phyloP scores from a whole-genome alignment of 2,329 filamentous ascomycete genomes.

The Xylaria sp. region DNA sequence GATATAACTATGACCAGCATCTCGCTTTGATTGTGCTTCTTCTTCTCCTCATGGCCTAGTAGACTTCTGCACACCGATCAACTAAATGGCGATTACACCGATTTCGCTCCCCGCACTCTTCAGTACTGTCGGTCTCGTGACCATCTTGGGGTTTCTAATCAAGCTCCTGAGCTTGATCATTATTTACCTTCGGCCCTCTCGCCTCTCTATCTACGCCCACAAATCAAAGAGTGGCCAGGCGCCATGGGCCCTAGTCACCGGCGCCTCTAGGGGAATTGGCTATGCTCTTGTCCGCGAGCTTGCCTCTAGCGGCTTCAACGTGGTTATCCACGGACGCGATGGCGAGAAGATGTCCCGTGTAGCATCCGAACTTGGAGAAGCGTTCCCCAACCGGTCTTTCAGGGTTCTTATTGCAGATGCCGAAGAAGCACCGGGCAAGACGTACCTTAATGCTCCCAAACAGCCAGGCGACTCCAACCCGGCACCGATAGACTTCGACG shows the following conservation, averaged over 20 bases:
- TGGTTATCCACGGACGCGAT: conserved; percentile 69
- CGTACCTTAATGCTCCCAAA: conserved; percentile 10
- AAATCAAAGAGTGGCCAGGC: too few relatives aligned
- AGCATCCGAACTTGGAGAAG: conserved; percentile 51
- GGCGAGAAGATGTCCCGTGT: conserved; percentile 58
- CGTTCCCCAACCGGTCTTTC: conserved; percentile 55
- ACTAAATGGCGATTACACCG: too few relatives aligned
- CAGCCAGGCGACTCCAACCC: background rate
- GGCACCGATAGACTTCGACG: conserved; percentile 31
- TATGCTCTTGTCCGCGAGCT: conserved; percentile 62
- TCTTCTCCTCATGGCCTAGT: too few relatives aligned
- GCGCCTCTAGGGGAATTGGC: conserved; percentile 67
- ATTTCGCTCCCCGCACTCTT: too few relatives aligned
- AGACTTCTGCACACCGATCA: too few relatives aligned
- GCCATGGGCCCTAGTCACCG: conserved; percentile 63
- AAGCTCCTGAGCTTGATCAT: too few relatives aligned
- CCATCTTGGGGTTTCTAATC: too few relatives aligned
- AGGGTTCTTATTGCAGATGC: conserved; percentile 57
- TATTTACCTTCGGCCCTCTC: too few relatives aligned
- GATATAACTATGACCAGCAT: too few relatives aligned
- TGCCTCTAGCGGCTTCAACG: conserved; percentile 62
- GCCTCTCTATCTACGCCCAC: too few relatives aligned
- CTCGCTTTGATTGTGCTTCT: too few relatives aligned
- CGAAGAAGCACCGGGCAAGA: conserved; percentile 44
- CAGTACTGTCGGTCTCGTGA: too few relatives aligned